Evolutionary conservation across 805 yeast genomes (phyloP).

Genomic region (Torulaspora quercuum): DNA sequence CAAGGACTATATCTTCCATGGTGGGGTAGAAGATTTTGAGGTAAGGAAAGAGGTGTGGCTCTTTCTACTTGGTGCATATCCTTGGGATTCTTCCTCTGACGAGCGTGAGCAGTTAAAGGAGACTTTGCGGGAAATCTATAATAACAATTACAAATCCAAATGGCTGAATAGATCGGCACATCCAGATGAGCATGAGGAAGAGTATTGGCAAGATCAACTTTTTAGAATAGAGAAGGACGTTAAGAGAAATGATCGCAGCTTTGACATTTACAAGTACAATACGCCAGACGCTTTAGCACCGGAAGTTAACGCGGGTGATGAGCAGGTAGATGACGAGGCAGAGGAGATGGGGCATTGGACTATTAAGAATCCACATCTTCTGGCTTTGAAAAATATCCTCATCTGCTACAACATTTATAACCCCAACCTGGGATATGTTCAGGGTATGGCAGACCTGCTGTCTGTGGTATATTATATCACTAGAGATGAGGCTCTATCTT

Average conservation of each 20-base stretch:
- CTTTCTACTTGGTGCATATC: slow-evolving; percentile 74
- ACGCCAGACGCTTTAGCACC: slow-evolving; percentile 41
- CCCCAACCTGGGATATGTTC: slow-evolving; percentile 85
- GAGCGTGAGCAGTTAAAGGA: slow-evolving; percentile 61
- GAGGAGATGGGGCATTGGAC: slow-evolving; percentile 49
- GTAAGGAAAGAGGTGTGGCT: slow-evolving; percentile 80
- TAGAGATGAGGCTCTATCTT: slow-evolving; percentile 72
- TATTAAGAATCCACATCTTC: slow-evolving; percentile 72
- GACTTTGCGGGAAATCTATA: slow-evolving; percentile 58
- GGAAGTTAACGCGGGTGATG: slow-evolving; percentile 31
- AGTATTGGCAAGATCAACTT: slow-evolving; percentile 85
- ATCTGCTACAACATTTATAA: slow-evolving; percentile 85
- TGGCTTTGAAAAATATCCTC: slow-evolving; percentile 68
- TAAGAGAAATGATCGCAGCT: slow-evolving; percentile 80
- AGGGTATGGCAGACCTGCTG: slow-evolving; percentile 93
- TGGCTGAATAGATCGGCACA: slow-evolving; percentile 54
- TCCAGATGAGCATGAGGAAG: slow-evolving; percentile 43
- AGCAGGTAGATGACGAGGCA: slow-evolving; percentile 37
- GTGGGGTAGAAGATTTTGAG: slow-evolving; percentile 58
- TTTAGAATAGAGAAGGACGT: slow-evolving; percentile 90
- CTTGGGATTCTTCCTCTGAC: slow-evolving; percentile 76
- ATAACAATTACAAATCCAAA: slow-evolving; percentile 56
- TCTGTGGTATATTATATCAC: slow-evolving; percentile 72
- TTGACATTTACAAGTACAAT: slow-evolving; percentile 54
- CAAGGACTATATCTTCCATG: slow-evolving; percentile 82